A percentile compares a stretch with the other conserved stretches of the same genome.
phyloP scores from a whole-genome alignment of 2,329 filamentous ascomycete species.

The Microdochium bolleyi region DNA sequence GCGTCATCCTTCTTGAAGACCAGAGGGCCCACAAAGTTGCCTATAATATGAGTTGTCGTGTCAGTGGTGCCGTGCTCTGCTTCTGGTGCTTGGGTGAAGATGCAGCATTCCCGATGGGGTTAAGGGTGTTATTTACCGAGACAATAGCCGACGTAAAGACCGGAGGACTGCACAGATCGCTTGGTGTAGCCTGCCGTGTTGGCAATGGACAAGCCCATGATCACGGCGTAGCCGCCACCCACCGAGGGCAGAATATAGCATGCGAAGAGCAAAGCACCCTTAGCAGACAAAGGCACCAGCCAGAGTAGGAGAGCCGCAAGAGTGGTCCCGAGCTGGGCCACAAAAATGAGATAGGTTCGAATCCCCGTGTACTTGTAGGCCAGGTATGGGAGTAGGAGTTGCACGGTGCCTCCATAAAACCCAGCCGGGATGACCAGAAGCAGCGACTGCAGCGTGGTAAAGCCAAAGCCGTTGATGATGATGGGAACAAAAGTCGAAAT shows the following conservation, averaged over 20 bases:
- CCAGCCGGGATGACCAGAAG: constrained; percentile 2
- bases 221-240: constrained; percentile 39
- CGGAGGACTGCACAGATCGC: constrained; percentile 53
- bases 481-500: constrained; percentile 9
- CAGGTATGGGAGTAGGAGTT: not conserved
- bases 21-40: constrained; percentile 59
- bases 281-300: constrained; percentile 28
- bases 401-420: not conserved
- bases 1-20: constrained; percentile 53
- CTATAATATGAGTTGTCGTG: constrained; percentile 27
- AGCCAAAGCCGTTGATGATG: constrained; percentile 16
- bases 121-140: constrained; percentile 38
- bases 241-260: constrained; percentile 44
- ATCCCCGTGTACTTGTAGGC: constrained; percentile 22
- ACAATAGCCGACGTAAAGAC: constrained; percentile 52
- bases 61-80: not conserved
- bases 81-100: no score
- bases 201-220: constrained; percentile 53
- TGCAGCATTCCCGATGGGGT: no score
- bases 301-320: constrained; percentile 33
- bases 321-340: constrained; percentile 31
- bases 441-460: constrained; percentile 13
- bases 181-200: constrained; percentile 65
- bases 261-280: constrained; percentile 31
- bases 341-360: constrained; percentile 28